Base-by-base conservation (phyloP, 805 yeast species). In the Zygoascus flipseniorum region DNA sequence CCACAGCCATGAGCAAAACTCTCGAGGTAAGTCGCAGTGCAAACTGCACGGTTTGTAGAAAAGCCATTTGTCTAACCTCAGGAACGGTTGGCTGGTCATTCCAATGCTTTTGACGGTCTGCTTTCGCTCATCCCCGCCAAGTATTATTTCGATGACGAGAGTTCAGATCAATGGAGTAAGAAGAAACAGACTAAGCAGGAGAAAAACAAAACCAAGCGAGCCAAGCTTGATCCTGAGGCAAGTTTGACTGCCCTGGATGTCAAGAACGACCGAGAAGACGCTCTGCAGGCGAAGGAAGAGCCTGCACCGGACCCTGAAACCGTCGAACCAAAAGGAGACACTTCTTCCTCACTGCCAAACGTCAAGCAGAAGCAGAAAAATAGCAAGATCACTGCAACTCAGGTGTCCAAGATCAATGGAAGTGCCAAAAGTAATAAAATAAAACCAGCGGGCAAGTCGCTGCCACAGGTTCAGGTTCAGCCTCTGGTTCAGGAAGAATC, bases 41-140 rank as follows among this genome's bases (percentile, higher is more conserved):
- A n/a, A n/a, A n/a, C n/a, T n/a, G n/a, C n/a, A n/a, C n/a, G n/a
- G n/a, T n/a, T n/a, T n/a, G n/a, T n/a, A n/a, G n/a, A 42, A 42
- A 16, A 11, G n/a, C 10, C 13, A 11, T 9, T 16, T 13, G n/a
- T 39, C 55, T 54, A 44, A 48, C 51, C 32, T 18, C 41, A 59
- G 55, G 70, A 69, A 42, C 63, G 73, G 56, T 60, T 69, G 28
- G 57, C 56, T 44, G 62, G 64, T 55, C 71, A 69, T 53, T 67
- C 72, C 13, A 62, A 63, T 32, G 64, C 97, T 3, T 92, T 92
- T 67, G 88, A 87, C 65, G 96, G 97, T 23, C 73, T 92, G 51
- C 74, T 92, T 55, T 88, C 97, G 19, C 73, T 92, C 68, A 90
- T 92, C 54, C 97, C 98, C 2, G 96, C 97, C 2, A 89, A 89